A percentile compares a stretch with the other conserved stretches of the same genome.
Conservation (phyloP, 192 early-diverging fungal genomes). For the Anaeromyces robustus region DNA sequence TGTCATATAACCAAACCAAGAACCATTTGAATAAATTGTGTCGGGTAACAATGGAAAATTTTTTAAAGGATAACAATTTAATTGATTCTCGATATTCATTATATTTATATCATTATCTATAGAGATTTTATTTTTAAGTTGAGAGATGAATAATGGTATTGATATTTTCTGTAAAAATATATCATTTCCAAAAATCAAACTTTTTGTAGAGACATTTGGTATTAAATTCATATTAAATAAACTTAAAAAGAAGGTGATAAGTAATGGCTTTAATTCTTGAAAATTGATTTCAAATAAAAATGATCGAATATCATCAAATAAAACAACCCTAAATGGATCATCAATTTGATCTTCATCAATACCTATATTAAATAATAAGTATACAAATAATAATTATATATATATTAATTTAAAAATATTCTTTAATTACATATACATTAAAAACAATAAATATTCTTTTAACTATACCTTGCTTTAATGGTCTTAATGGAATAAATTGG, state of each 20-base stretch:
- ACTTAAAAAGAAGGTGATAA: not conserved
- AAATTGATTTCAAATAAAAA: not conserved
- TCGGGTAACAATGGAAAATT: not conserved
- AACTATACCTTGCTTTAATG: not conserved
- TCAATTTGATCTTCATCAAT: not conserved
- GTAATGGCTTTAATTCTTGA: not conserved
- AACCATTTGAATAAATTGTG: not conserved
- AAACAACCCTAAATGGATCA: not conserved
- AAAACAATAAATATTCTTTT: no score
- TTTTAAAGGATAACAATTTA: not conserved
- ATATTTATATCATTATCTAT: no score
- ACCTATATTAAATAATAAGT: no score
- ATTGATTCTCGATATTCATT: no score
- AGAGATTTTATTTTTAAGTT: not conserved
- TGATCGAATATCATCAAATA: not conserved
- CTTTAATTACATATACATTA: no score
- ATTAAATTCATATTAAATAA: not conserved
- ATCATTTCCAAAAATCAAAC: not conserved
- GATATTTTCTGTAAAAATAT: not conserved
- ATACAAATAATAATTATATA: no score
- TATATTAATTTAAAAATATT: no score
- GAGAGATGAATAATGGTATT: not conserved
- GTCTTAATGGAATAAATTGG: not conserved
- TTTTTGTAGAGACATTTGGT: not conserved
- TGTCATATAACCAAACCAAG: not conserved